Base-by-base conservation (phyloP, 2,329 filamentous ascomycete genomes). In the Curvularia spicifera region DNA sequence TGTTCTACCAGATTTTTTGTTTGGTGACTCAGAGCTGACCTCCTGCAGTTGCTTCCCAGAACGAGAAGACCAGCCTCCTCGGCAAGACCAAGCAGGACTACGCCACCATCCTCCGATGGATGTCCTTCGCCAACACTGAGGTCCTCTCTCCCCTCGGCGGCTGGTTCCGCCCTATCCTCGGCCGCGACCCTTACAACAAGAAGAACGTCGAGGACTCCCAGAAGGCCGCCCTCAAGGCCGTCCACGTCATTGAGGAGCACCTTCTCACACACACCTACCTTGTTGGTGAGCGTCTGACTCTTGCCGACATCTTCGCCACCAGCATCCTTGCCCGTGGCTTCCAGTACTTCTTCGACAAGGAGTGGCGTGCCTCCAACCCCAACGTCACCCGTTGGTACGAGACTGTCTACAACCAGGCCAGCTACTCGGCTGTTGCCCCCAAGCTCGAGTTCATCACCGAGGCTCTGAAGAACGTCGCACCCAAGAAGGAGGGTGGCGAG, bases 21-120 rank as follows among this genome's bases (percentile, higher is more conserved):
- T 51, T 48, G 51, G 48, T 68, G 70, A 76, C 69, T 72, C 70
- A 70, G 52, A 65, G 48, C 59, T 75, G 68, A 71, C 70, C 33
- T 29, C 43, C 15, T 47, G 37, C 77, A 98, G 95, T 99, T 79
- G 93, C 95, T 75, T 98, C 95, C 73, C 95, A 99, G 85, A 99
- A 99, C 81, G 95, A 98, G 89, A 98, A 98, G 90, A 99, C 95
- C 74, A 96, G 93, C 71, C 93, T 99, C 69, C 89, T 99, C 74
- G 95, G 95, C 78, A 98, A 98, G 90, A 99, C 93, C 84, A 99
- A 99, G 90, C 94, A 99, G 86, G 95, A 99, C 88, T 93, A 98
- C 82, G 95, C 95, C 73, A 93, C 93, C 71, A 99, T 99, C 81
- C 86, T 99, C 78, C 91, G 91, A 82, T 99, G 95, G 95, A 89